These are phyloP conservation scores for Thuidium tamariscinum DNA, from an alignment of 225 moss, liverwort and hornwort species.

Conservation along the genomic window DNA sequence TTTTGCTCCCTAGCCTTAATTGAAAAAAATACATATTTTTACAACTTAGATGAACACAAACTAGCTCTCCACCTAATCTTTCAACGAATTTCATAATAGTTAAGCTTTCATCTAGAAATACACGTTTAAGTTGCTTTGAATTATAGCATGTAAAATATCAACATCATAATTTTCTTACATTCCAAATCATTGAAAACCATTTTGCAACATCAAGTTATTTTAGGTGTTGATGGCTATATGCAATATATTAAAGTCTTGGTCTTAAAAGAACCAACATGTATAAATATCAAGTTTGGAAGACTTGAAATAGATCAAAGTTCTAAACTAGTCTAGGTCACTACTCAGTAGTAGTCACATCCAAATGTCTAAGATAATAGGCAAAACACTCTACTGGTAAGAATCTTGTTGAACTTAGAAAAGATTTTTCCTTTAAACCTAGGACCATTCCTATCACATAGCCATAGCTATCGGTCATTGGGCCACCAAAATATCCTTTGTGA, in stretches of 20 bases:
- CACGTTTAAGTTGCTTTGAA: accelerated
- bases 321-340: too few relatives aligned
- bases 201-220: background rate
- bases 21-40: background rate
- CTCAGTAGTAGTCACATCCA: accelerated
- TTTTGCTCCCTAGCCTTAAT: too few relatives aligned
- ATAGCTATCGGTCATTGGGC: background rate
- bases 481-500: background rate
- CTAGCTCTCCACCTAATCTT: background rate
- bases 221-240: accelerated
- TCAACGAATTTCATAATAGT: background rate
- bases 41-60: background rate
- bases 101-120: background rate
- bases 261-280: accelerated
- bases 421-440: background rate
- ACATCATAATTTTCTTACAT: background rate
- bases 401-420: background rate
- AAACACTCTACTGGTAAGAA: background rate
- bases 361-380: accelerated
- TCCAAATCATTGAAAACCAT: background rate
- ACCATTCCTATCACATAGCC: background rate
- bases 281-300: accelerated
- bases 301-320: background rate
- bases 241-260: background rate
- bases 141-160: background rate